Conservation (phyloP, 352 stramenopile genomes). For the Globisporangium cylindrosporum region DNA sequence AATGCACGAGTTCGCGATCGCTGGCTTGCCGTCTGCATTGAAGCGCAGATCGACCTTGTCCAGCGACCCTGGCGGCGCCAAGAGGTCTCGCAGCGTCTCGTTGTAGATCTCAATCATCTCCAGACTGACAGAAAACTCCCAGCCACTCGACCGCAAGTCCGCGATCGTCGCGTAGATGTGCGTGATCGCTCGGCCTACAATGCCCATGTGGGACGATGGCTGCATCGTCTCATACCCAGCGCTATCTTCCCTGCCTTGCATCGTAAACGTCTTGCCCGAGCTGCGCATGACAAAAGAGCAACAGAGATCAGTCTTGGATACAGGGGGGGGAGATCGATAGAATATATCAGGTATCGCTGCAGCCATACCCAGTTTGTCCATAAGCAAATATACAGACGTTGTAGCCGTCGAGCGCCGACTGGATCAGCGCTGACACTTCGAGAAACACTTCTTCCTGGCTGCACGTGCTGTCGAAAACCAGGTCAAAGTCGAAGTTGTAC, state of each 20-base stretch:
- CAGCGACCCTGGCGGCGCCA: slow-evolving; percentile 56
- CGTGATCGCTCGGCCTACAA: slow-evolving; percentile 73
- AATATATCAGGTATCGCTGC: neutral
- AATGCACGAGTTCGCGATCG: slow-evolving; percentile 61
- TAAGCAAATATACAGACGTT: slow-evolving; percentile 97
- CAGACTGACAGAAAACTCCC: slow-evolving; percentile 66
- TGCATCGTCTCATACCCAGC: slow-evolving; percentile 31
- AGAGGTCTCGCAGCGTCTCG: slow-evolving; percentile 93
- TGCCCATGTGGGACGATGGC: slow-evolving; percentile 62
- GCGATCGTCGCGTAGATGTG: slow-evolving; percentile 75
- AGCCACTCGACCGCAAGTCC: slow-evolving; percentile 61
- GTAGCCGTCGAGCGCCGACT: slow-evolving; percentile 94
- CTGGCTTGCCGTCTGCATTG: slow-evolving; percentile 62
- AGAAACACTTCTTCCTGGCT: slow-evolving; percentile 96
- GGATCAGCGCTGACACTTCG: slow-evolving; percentile 93
- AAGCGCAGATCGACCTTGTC: slow-evolving; percentile 75
- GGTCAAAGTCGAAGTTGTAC: slow-evolving; percentile 96
- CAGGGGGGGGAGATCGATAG: neutral
- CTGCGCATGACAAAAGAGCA: slow-evolving; percentile 20
- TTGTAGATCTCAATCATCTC: slow-evolving; percentile 98
- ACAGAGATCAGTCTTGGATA: neutral
- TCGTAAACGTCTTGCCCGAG: slow-evolving; percentile 88
- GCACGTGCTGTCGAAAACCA: slow-evolving; percentile 93
- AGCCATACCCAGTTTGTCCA: slow-evolving; percentile 65
- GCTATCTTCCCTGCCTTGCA: slow-evolving; percentile 67